Evolutionary conservation across 1,139 yeast species (phyloP).

Genomic region (Kodamaea sp.): DNA sequence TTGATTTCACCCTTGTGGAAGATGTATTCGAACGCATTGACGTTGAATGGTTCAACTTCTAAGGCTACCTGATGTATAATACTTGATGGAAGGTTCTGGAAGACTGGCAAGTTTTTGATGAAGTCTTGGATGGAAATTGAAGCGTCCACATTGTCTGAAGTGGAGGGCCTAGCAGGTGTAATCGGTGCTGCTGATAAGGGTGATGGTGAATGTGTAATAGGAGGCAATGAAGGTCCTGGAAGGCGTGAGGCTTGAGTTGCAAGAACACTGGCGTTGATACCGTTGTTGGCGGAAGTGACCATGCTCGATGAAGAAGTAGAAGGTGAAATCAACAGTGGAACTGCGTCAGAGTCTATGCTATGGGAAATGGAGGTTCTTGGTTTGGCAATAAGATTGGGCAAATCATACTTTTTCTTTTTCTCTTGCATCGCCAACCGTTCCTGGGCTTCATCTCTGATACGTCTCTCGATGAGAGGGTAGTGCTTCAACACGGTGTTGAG

Average conservation of each 20-base stretch:
- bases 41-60: conserved; percentile 57
- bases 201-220: conserved; percentile 11
- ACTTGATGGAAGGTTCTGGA: conserved; percentile 54
- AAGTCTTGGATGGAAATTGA: conserved; percentile 59
- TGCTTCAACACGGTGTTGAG: conserved; percentile 58
- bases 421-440: conserved; percentile 72
- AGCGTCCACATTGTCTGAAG: conserved; percentile 43
- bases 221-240: conserved; percentile 21
- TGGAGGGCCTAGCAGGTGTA: conserved; percentile 6
- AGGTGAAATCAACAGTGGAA: background rate
- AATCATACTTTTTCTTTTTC: conserved; percentile 45
- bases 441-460: conserved; percentile 76
- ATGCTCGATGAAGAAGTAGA: background rate
- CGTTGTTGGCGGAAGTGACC: conserved; percentile 3
- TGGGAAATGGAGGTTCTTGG: background rate
- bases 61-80: conserved; percentile 65
- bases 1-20: conserved; percentile 61
- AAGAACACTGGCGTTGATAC: conserved; percentile 17
- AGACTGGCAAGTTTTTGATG: conserved; percentile 57
- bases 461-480: conserved; percentile 65
- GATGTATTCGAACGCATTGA: conserved; percentile 58
- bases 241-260: conserved; percentile 16
- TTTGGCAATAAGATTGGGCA: conserved; percentile 13
- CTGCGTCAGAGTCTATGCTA: background rate
- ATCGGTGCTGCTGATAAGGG: conserved; percentile 10